Percentiles rank a stretch among this genome's conserved stretches.
Conservation (phyloP, 2,329 filamentous ascomycete species). For the Coniochaeta sp. region DNA sequence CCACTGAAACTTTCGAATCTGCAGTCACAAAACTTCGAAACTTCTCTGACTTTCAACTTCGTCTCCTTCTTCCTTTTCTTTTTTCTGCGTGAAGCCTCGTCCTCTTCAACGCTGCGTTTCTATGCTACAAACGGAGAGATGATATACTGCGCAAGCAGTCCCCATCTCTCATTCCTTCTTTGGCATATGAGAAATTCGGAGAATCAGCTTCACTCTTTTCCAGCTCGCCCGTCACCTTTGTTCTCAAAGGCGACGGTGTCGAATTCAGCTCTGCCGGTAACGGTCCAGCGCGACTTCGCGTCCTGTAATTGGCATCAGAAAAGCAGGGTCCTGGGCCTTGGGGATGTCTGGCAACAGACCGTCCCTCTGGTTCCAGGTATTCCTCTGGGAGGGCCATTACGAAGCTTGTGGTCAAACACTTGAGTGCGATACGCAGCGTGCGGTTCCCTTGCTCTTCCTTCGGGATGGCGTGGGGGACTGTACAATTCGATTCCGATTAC, state of each 20-base stretch:
- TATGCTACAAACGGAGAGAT: slow-evolving; percentile 70
- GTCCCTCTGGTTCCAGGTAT: slow-evolving; percentile 10
- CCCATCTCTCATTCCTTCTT: slow-evolving; percentile 21
- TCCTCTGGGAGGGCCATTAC: slow-evolving; percentile 17
- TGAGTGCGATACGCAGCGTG: slow-evolving; percentile 26
- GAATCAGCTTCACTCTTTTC: slow-evolving; percentile 19
- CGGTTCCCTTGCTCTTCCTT: slow-evolving; percentile 9
- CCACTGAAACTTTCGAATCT: neutral
- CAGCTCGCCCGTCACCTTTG: slow-evolving; percentile 7
- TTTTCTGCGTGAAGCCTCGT: slow-evolving; percentile 45
- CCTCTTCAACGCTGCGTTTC: slow-evolving; percentile 86
- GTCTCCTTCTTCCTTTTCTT: slow-evolving; percentile 1
- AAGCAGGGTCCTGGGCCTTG: slow-evolving; percentile 19
- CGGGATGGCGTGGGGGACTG: slow-evolving; percentile 6
- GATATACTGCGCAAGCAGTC: slow-evolving; percentile 24
- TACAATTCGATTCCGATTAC: slow-evolving; percentile 26
- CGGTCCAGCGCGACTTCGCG: slow-evolving; percentile 20
- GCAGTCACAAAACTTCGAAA: slow-evolving; percentile 19
- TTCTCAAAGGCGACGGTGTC: neutral
- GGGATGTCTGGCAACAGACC: slow-evolving; percentile 5
- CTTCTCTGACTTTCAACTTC: neutral
- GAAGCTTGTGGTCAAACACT: slow-evolving; percentile 24
- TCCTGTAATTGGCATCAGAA: slow-evolving; percentile 26
- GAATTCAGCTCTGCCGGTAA: slow-evolving; percentile 21
- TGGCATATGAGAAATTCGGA: slow-evolving; percentile 72